Percentiles rank a stretch among this genome's conserved stretches.
These are phyloP conservation scores for Eragrostis curvula DNA, from an alignment of 176 grass and related monocot genomes.

Conservation along the genomic window DNA sequence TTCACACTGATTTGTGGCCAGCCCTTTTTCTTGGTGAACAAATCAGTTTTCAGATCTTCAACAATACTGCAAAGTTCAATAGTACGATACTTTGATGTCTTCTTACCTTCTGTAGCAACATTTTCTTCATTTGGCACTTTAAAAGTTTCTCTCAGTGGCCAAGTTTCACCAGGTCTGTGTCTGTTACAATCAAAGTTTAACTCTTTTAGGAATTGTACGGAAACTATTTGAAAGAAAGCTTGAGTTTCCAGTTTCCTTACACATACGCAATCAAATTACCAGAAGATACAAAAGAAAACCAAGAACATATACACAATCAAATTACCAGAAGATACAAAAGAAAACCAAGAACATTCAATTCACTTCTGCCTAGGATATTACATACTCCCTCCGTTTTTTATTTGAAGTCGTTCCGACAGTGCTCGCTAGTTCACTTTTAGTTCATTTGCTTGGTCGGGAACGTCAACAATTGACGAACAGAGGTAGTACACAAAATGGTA, in stretches of 20 bases:
- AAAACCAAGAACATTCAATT: background rate
- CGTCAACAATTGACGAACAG: too few relatives aligned
- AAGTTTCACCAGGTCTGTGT: slow-evolving; percentile 50
- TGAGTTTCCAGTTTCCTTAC: background rate
- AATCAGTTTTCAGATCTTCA: slow-evolving; percentile 60
- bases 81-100: slow-evolving; percentile 60
- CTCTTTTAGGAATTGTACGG: background rate
- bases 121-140: slow-evolving; percentile 77
- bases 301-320: background rate
- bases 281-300: background rate
- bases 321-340: background rate
- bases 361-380: slow-evolving; percentile 25
- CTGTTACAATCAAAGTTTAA: slow-evolving; percentile 50
- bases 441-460: too few relatives aligned
- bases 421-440: too few relatives aligned
- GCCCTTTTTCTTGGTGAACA: slow-evolving; percentile 61
- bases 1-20: slow-evolving; percentile 65
- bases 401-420: too few relatives aligned
- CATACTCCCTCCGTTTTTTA: too few relatives aligned
- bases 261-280: slow-evolving; percentile 4
- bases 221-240: slow-evolving; percentile 35
- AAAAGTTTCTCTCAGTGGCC: slow-evolving; percentile 61
- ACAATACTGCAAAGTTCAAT: slow-evolving; percentile 62
- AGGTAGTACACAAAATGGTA: background rate
- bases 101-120: slow-evolving; percentile 54